Conservation (phyloP, 2,329 filamentous ascomycete genomes). For the Talaromyces sp. region DNA sequence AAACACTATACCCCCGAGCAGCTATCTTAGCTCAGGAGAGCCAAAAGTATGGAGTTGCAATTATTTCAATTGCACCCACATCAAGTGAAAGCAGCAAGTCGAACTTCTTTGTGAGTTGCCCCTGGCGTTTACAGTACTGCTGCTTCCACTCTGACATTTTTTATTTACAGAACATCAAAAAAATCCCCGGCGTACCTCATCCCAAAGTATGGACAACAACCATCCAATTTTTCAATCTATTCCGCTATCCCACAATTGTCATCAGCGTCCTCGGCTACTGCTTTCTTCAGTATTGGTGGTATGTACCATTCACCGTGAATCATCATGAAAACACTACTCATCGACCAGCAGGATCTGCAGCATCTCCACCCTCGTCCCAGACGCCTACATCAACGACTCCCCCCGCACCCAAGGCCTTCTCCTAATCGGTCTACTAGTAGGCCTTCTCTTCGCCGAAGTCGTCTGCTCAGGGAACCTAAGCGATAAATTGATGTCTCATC, state of each 20-base stretch:
- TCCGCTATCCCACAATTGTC: constrained; percentile 46
- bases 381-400: constrained; percentile 49
- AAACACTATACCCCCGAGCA: constrained; percentile 55
- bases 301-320: constrained; percentile 25
- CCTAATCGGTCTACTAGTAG: constrained; percentile 54
- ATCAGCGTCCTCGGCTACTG: constrained; percentile 50
- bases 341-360: background rate
- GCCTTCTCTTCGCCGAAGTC: constrained; percentile 51
- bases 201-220: constrained; percentile 49
- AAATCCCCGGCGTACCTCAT: constrained; percentile 52
- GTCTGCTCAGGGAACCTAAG: constrained; percentile 53
- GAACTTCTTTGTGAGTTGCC: background rate
- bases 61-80: background rate
- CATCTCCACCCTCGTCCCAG: constrained; percentile 53
- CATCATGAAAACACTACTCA: background rate
- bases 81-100: background rate
- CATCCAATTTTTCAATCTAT: constrained; percentile 48
- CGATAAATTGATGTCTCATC: constrained; percentile 48
- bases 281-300: constrained; percentile 59
- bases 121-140: background rate
- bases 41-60: background rate
- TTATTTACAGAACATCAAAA: constrained; percentile 25
- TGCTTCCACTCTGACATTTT: background rate
- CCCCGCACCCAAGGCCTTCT: constrained; percentile 53
- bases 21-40: background rate